Conservation (phyloP, 768 basidiomycete genomes). For the Russula vinacea region DNA sequence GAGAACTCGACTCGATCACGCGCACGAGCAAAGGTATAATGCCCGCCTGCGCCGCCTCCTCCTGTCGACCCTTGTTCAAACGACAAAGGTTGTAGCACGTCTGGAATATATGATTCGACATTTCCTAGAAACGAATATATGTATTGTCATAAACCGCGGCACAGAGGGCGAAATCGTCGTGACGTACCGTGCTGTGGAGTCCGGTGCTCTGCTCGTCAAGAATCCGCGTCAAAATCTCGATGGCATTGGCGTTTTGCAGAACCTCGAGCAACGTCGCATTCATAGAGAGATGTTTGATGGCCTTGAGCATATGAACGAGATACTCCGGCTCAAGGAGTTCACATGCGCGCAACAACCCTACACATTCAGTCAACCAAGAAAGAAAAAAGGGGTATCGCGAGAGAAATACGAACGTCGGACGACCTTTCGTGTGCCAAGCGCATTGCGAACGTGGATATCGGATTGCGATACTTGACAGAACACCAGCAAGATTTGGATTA, state of each 20-base stretch:
- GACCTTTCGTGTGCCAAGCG: conserved; percentile 85
- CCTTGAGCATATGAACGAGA: conserved; percentile 86
- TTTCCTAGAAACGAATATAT: conserved; percentile 57
- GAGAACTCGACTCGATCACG: conserved; percentile 84
- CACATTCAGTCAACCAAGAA: not conserved
- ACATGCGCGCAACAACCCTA: conserved; percentile 85
- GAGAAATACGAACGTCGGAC: conserved; percentile 65
- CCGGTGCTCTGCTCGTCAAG: conserved; percentile 78
- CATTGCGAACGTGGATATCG: conserved; percentile 89
- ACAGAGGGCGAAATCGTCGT: not conserved
- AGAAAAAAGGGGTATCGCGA: too few species aligned
- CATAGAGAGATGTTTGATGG: conserved; percentile 96
- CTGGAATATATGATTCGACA: conserved; percentile 96
- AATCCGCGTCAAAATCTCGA: conserved; percentile 85
- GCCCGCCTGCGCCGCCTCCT: conserved; percentile 94
- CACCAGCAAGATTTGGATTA: conserved; percentile 82
- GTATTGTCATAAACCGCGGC: not conserved
- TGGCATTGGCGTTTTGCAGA: conserved; percentile 91
- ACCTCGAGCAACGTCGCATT: conserved; percentile 86
- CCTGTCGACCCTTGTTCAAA: conserved; percentile 90
- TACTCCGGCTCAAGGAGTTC: conserved; percentile 84
- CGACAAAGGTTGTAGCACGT: conserved; percentile 96
- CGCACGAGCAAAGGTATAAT: conserved; percentile 89
- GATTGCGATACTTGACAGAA: conserved; percentile 97
- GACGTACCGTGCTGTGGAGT: conserved; percentile 72